Base-by-base conservation (phyloP, 371 early-diverging fungal genomes). In the Conidiobolus incongruus region DNA sequence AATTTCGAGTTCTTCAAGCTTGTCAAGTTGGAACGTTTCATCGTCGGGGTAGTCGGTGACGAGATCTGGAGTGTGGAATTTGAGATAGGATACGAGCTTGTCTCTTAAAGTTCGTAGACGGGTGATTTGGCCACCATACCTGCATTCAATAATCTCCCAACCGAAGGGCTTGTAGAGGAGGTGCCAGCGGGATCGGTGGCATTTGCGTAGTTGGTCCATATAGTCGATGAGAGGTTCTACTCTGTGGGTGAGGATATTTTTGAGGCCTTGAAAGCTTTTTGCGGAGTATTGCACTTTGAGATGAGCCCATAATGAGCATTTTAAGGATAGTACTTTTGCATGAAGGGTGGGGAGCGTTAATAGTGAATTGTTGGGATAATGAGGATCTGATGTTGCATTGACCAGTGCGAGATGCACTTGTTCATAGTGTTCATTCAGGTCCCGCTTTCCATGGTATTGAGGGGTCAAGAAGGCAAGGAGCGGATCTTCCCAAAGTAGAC, bases 401-500 rank as follows among this genome's bases (percentile, higher is more conserved):
- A 59, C 47, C 5, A 77, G 42, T 6, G 59, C 59, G 12, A 58
- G 53, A 15, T 67, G 60, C 5, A 79, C 52, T 3, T 65, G 49
- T 1, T 48, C 47, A 41, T 79, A 87, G 46, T 80, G 75, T 1
- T 55, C 47, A 47, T 73, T 75, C 2, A 85, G 52, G 37, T 77
- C 67, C 50, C 71, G 53, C 6, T 63, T 63, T 0, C 58, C 55
- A n/a, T n/a, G n/a, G 40, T 81, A 80, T 53, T 86, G 82, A 1
- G 86, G 81, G 10, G 75, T 66, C 40, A 83, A 59, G 38, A 82
- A 76, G 4, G 70, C 58, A 32, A 77, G 56, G 40, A 81, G 60
- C 2, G 84, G 84, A 53, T 86, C 86, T 64, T 83, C 81, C 87
- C 87, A 87, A 21, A 87, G 56, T 7, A 85, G 48, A 69, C 78